A percentile compares a stretch with the other conserved stretches of the same genome.
Evolutionary conservation across 176 grass and related monocot genomes (phyloP).

Genomic region (Coix lacrymajobi): DNA sequence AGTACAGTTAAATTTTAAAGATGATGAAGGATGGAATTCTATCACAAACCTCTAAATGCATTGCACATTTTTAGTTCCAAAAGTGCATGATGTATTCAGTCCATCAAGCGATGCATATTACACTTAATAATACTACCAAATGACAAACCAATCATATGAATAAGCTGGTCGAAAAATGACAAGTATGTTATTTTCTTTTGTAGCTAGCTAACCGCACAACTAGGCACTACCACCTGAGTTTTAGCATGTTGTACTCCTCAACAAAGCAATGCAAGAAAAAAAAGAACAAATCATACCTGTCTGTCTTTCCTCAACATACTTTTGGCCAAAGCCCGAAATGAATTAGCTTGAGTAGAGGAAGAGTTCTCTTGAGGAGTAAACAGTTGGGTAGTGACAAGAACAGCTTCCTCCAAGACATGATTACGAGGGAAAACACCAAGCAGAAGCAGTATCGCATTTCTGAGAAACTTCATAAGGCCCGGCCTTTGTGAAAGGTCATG

Average conservation of each 20-base stretch:
- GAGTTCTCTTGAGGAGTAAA: slow-evolving; percentile 37
- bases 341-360: slow-evolving; percentile 34
- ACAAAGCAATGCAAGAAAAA: not conserved
- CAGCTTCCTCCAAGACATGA: slow-evolving; percentile 78
- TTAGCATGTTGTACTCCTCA: slow-evolving; percentile 6
- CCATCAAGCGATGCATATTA: slow-evolving; percentile 4
- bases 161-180: not conserved
- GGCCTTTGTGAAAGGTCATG: slow-evolving; percentile 46
- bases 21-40: not conserved
- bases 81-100: not conserved
- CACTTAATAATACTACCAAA: not conserved
- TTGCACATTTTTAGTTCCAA: slow-evolving; percentile 10
- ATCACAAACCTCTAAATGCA: not conserved
- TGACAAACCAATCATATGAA: not conserved
- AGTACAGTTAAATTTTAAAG: not conserved
- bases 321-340: slow-evolving; percentile 85
- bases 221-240: not conserved
- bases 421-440: slow-evolving; percentile 79
- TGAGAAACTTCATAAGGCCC: slow-evolving; percentile 58
- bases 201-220: not conserved
- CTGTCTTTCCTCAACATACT: slow-evolving; percentile 85
- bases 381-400: slow-evolving; percentile 61
- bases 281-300: slow-evolving; percentile 38
- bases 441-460: slow-evolving; percentile 70
- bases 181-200: not conserved